Base-by-base conservation (phyloP, 2,329 filamentous ascomycete genomes). In the Annulohypoxylon truncatum region DNA sequence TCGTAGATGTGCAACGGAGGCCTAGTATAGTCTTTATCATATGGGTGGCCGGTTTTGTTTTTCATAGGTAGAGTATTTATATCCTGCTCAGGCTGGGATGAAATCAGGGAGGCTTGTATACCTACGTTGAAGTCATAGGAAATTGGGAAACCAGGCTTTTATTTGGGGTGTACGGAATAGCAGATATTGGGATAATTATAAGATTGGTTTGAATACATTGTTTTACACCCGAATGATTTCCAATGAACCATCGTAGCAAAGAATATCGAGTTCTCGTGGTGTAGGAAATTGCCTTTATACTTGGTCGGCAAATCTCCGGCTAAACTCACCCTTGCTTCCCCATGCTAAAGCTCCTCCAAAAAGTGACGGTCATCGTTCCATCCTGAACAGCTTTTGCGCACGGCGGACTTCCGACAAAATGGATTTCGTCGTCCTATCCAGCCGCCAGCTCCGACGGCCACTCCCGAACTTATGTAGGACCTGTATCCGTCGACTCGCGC, bases 401-500 rank as follows among this genome's bases (percentile, higher is more conserved):
- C 22, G 38, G n/a, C 38, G 38, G n/a, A 55, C 31, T 40, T 15
- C 38, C 35, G 40, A 52, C 52, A 61, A 59, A 50, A 77, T 77
- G 76, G 72, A 76, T 58, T 66, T 48, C 8, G 26, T 75, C 53
- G 47, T 71, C 18, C 31, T 69, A 20, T 63, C 70, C 8, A 55
- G 70, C 6, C 69, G 71, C 42, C 69, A 69, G 29, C 47, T 77
- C 3, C 69, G 57, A 57, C 60, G 65, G 42, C 70, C 74, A 13
- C 47, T 69, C 1, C 63, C 59, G 5, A 68, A 33, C 9, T 4
- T 87, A 58, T 87, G 85, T 73, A 79, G 77, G 53, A 81, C 79
- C 73, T 87, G 85, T 70, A 80, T 78, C 53, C 81, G 76, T 26
- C 78, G 76, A 64, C 63, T 78, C n/a, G 76, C 75, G 56, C 73